A percentile compares a stretch with the other conserved stretches of the same genome.
Evolutionary conservation across 768 basidiomycete genomes (phyloP).

Genomic region (Cytidiella melzeri): DNA sequence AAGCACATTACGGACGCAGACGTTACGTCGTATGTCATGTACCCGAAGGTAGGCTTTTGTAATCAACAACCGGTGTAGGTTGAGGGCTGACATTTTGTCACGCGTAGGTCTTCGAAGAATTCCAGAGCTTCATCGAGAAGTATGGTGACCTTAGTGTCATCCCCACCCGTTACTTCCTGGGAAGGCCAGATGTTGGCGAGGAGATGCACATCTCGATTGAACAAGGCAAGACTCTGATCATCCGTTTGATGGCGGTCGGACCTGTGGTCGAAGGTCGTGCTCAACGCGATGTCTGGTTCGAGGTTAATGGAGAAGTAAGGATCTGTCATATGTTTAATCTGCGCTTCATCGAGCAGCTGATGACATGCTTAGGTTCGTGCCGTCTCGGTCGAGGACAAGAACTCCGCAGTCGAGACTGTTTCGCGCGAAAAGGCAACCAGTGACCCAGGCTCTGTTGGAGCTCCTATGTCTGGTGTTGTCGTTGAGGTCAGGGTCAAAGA

Average conservation of each 20-base stretch:
- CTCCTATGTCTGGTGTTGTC: slow-evolving; percentile 97
- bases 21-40: slow-evolving; percentile 96
- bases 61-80: neutral
- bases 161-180: slow-evolving; percentile 96
- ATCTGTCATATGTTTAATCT: slow-evolving; percentile 5
- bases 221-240: slow-evolving; percentile 93
- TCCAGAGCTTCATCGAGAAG: slow-evolving; percentile 89
- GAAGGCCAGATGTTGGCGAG: slow-evolving; percentile 85
- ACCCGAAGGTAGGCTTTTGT: slow-evolving; percentile 71
- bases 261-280: slow-evolving; percentile 89
- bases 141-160: slow-evolving; percentile 93
- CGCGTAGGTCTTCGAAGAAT: slow-evolving; percentile 90
- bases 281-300: slow-evolving; percentile 96
- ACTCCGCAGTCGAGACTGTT: slow-evolving; percentile 92
- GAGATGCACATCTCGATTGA: slow-evolving; percentile 97
- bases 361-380: slow-evolving; percentile 91
- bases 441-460: slow-evolving; percentile 96
- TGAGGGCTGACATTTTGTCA: neutral
- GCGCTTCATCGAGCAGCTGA: too few species aligned
- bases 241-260: slow-evolving; percentile 92
- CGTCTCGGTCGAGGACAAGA: slow-evolving; percentile 93
- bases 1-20: slow-evolving; percentile 91
- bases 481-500: slow-evolving; percentile 98
- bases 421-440: slow-evolving; percentile 90
- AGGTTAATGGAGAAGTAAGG: slow-evolving; percentile 89